Evolutionary conservation across 805 yeast species (phyloP).

Genomic region (Candida xiaguanensis): DNA sequence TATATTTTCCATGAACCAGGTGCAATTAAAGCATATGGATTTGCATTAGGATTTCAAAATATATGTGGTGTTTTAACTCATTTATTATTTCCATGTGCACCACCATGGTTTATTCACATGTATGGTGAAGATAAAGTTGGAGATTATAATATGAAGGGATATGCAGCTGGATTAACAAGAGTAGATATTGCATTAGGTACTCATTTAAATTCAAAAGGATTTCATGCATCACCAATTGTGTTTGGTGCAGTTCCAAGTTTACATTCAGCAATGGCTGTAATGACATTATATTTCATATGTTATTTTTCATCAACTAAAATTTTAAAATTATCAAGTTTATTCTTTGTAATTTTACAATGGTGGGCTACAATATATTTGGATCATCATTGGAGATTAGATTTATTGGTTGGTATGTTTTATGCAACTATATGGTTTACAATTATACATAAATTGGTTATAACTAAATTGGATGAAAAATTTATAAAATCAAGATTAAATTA

Average conservation of each 20-base stretch:
- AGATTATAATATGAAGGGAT: conserved; percentile 65
- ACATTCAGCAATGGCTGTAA: conserved; percentile 65
- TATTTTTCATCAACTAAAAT: conserved; percentile 35
- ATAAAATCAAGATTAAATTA: conserved; percentile 32
- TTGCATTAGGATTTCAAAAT: conserved; percentile 60
- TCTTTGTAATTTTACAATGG: conserved; percentile 58
- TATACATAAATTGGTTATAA: conserved; percentile 14
- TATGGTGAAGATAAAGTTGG: conserved; percentile 56
- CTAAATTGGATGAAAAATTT: conserved; percentile 21
- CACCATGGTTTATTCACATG: conserved; percentile 69
- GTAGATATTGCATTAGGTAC: conserved; percentile 58
- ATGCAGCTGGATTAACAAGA: conserved; percentile 67
- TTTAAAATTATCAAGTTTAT: conserved; percentile 32
- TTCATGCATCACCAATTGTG: conserved; percentile 67
- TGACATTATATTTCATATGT: conserved; percentile 40
- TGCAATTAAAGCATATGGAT: conserved; percentile 48
- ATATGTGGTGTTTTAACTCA: conserved; percentile 61
- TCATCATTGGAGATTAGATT: conserved; percentile 68
- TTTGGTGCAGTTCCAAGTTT: conserved; percentile 63
- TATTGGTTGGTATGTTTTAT: conserved; percentile 54
- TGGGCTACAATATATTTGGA: conserved; percentile 75
- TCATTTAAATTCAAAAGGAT: conserved; percentile 56
- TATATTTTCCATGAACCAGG: conserved; percentile 68
- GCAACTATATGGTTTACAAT: conserved; percentile 12
- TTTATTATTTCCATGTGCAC: conserved; percentile 62